Evolutionary conservation across 2,329 filamentous ascomycete species (phyloP), one percentile per base, ranked within the genome.

Genomic region (Beauveria varroae): DNA sequence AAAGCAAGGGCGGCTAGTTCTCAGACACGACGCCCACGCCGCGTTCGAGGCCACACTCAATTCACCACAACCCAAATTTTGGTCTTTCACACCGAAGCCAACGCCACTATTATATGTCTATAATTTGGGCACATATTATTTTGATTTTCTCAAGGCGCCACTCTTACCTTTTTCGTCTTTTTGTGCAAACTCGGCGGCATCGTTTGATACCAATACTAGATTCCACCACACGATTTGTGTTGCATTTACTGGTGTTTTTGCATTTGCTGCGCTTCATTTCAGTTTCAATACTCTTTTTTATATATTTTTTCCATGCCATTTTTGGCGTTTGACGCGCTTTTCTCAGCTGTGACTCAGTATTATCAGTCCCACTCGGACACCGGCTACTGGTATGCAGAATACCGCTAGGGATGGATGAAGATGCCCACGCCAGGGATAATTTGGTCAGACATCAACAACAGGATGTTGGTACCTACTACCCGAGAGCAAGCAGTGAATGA

Each of bases 201-300:
- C 52, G 44, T 61, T 61, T 56, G 59, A 61, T 61, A 61, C 53
- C 59, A 61, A 61, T 34, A 56, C 59, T 61, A 61, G 59, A 61
- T 61, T 61, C 47, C 44, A 57, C 59, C 46, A 52, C 51, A 56
- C 44, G 34, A 44, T 44, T 57, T 46, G 53, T 61, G 59, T 57
- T 57, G 59, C 59, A 61, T 61, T 61, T 61, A 61, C 59, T 50
- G 59, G 59, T 61, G 59, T 60, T 58, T 63, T 63, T 64, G 63
- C 62, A 66, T 64, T 64, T 57, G 20, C 30, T 65, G 61, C 62
- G 62, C 57, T 63, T 50, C 63, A 22, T 59, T 24, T 55, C 51
- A 44, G 63, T 57, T 54, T 58, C 41, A 22, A 34, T 18, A 52
- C 20, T 56, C 57, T 56, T 26, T 55, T 46, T n/a, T n/a, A n/a